Percentiles rank a stretch among this genome's conserved stretches.
Conservation (phyloP, 345 rosid genomes). For the Kernera saxatilis region DNA sequence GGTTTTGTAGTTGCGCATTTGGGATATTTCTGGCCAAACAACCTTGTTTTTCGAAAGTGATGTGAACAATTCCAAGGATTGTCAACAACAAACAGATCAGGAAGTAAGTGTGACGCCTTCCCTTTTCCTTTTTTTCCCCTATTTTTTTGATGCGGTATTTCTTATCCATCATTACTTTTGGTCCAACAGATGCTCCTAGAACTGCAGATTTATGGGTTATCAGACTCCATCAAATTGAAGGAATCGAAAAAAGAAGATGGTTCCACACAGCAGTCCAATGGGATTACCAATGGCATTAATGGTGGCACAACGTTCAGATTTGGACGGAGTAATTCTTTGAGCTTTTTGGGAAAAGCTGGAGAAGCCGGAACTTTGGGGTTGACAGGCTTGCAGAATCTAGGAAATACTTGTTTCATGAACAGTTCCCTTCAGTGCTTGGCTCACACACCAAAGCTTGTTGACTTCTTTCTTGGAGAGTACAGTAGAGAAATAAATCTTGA, state of each 20-base stretch:
- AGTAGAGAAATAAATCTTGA: conserved; percentile 76
- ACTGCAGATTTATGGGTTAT: conserved; percentile 94
- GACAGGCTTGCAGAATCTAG: conserved; percentile 95
- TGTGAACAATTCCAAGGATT: conserved; percentile 46
- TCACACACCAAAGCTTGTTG: conserved; percentile 95
- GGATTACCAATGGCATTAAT: conserved; percentile 48
- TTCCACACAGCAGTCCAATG: conserved; percentile 43
- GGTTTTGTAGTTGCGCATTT: conserved; percentile 62
- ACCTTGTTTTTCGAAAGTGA: conserved; percentile 51
- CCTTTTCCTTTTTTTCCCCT: not conserved
- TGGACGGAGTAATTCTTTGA: conserved; percentile 39
- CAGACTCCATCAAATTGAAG: conserved; percentile 75
- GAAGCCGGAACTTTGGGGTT: conserved; percentile 94
- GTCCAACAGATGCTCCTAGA: conserved; percentile 64
- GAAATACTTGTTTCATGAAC: conserved; percentile 99
- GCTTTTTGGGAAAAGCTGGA: conserved; percentile 56
- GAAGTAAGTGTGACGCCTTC: conserved; percentile 52
- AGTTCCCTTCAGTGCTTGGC: conserved; percentile 96
- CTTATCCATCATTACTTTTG: conserved; percentile 23
- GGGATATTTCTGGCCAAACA: conserved; percentile 94
- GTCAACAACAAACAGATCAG: conserved; percentile 62
- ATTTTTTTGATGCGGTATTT: not conserved
- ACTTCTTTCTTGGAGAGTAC: conserved; percentile 92
- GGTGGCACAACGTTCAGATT: conserved; percentile 45
- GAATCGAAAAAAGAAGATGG: conserved; percentile 73